Conservation (phyloP, 768 basidiomycete genomes). For the Phaffia tasmanica region DNA sequence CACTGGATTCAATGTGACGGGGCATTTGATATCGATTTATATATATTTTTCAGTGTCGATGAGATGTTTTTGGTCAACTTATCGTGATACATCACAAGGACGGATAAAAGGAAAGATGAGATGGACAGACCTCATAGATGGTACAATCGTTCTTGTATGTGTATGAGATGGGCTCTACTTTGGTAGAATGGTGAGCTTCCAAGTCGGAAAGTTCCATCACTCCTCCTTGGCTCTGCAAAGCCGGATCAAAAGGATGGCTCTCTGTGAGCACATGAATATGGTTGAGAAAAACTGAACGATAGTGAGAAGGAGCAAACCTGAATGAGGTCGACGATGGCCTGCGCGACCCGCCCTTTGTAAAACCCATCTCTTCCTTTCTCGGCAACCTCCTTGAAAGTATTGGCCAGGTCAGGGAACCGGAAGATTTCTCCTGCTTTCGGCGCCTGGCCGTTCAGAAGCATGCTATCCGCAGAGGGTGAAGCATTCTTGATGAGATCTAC, state of each 20-base stretch:
- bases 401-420: slow-evolving; percentile 65
- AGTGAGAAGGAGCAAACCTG: slow-evolving; percentile 27
- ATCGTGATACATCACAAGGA: background rate
- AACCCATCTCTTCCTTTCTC: slow-evolving; percentile 80
- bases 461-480: slow-evolving; percentile 72
- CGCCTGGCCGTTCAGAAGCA: slow-evolving; percentile 64
- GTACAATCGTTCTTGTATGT: slow-evolving; percentile 67
- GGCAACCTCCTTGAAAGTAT: slow-evolving; percentile 69
- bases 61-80: background rate
- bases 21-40: background rate
- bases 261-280: slow-evolving; percentile 29
- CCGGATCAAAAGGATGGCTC: background rate
- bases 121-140: slow-evolving; percentile 53
- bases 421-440: slow-evolving; percentile 78
- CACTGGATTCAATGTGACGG: slow-evolving; percentile 54
- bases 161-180: slow-evolving; percentile 84
- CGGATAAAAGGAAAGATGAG: background rate
- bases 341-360: slow-evolving; percentile 81
- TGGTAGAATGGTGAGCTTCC: slow-evolving; percentile 61
- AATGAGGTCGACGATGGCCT: slow-evolving; percentile 63
- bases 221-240: slow-evolving; percentile 75
- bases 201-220: slow-evolving; percentile 92
- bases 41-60: background rate
- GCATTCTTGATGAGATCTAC: slow-evolving; percentile 67
- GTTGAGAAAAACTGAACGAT: background rate